A percentile compares a stretch with the other conserved stretches of the same genome.
These are phyloP conservation scores for Trichophyton mentagrophytes DNA, from an alignment of 2,329 filamentous ascomycete genomes.

Conservation along the genomic window DNA sequence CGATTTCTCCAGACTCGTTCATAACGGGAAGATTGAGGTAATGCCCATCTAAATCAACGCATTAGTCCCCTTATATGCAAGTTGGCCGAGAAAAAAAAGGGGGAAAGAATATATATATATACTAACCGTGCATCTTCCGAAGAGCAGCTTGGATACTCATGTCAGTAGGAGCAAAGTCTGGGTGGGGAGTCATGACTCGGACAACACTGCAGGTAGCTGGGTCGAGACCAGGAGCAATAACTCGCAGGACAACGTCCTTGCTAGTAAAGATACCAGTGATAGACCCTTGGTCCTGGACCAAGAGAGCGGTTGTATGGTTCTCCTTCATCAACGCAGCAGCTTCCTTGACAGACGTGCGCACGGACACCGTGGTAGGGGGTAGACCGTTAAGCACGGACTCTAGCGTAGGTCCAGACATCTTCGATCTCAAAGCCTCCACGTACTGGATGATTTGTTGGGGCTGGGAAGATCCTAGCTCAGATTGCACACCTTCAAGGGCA, in stretches of 20 bases:
- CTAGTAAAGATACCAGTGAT: slow-evolving; percentile 99
- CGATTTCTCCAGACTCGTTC: slow-evolving; percentile 93
- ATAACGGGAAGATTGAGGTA: slow-evolving; percentile 97
- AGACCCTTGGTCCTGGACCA: slow-evolving; percentile 91
- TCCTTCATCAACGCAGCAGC: slow-evolving; percentile 96
- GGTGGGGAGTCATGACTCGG: slow-evolving; percentile 96
- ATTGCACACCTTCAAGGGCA: slow-evolving; percentile 93
- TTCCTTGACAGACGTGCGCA: slow-evolving; percentile 91
- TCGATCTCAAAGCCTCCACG: slow-evolving; percentile 82
- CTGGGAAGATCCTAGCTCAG: slow-evolving; percentile 86
- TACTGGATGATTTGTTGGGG: slow-evolving; percentile 99
- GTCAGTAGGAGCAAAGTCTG: slow-evolving; percentile 94
- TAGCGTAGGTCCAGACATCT: slow-evolving; percentile 96
- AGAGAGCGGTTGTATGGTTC: slow-evolving; percentile 89
- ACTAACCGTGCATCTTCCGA: slow-evolving; percentile 94
- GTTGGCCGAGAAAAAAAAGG: background rate
- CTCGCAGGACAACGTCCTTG: slow-evolving; percentile 95
- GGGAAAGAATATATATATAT: background rate
- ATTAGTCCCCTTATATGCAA: slow-evolving; percentile 12
- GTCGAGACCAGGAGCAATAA: slow-evolving; percentile 92
- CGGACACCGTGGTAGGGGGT: slow-evolving; percentile 87
- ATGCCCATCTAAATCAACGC: slow-evolving; percentile 59
- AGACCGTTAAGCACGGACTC: slow-evolving; percentile 87
- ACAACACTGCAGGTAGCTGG: slow-evolving; percentile 93
- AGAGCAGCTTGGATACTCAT: slow-evolving; percentile 98